Evolutionary conservation across 495 filamentous ascomycete species (phyloP), one percentile per base, ranked within the genome.

Genomic region (Elasticomyces elasticus): DNA sequence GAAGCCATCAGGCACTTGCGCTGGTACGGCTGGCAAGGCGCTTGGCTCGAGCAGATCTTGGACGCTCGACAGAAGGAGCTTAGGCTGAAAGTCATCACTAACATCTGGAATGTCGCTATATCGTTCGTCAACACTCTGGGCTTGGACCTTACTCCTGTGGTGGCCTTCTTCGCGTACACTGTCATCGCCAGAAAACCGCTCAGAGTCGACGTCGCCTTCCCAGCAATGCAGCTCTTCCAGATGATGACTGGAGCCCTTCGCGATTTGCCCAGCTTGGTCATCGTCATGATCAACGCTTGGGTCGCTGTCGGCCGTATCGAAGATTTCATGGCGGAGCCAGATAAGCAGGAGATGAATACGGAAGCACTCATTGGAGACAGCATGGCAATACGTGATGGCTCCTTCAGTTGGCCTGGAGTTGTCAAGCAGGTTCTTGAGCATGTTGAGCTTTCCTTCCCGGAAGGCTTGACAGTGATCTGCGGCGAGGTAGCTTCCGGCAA

Each of bases 11-110:
- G 87, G n/a, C 86, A 89, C 61, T 72, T 94, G 20, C 79, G 87
- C 12, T 94, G 85, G 82, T 90, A 94, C 62, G 86, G 82, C 28
- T 94, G 87, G 87, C 85, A 94, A 67, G 74, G 79, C 48, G 75
- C 81, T 44, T 94, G 87, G 87, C 77, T 90, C 23, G 72, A 67
- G 15, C 75, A 77, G 48, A 85, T 91, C 54, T 80, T 91, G 78
- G 74, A 80, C 49, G 76, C 81, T 22, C 75, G 87, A 37, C 75
- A 82, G 48, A 69, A 74, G 25, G 87, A 94, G 62, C 54, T 94
- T 51, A 72, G 77, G 24, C 68, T 83, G 13, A 75, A 81, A 12
- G 71, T 91, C n/a, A 66, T 82, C 2, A 80, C 82, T 0, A 79
- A 74, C 46, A 52, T 89, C 6, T 83, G 79, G 70, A 67, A 61